Percentiles rank a stretch among this genome's conserved stretches.
phyloP scores from a whole-genome alignment of 371 early-diverging fungal genomes.

The Apophysomyces trapeziformis region DNA sequence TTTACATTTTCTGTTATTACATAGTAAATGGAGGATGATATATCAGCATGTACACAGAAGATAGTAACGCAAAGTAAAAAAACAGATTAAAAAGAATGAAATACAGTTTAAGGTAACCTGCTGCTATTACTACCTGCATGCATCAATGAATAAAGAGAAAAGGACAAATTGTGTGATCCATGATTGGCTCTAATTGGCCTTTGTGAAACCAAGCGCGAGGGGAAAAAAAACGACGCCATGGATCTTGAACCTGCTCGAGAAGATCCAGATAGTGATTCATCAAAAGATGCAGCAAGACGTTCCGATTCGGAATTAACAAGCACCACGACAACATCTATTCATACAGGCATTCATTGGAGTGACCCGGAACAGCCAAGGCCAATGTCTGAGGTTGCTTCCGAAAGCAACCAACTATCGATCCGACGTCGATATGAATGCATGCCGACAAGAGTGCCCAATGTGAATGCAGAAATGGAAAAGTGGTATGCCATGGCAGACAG shows the following conservation, averaged over 20 bases:
- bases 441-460: slow-evolving; percentile 26
- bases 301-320: slow-evolving; percentile 1
- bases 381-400: neutral
- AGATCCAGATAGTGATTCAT: slow-evolving; percentile 6
- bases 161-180: neutral
- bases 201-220: neutral
- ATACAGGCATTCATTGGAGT: neutral
- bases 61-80: no score
- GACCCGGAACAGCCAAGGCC: neutral
- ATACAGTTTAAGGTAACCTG: no score
- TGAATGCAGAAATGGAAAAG: slow-evolving; percentile 53
- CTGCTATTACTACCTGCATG: no score
- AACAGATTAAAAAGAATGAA: no score
- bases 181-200: neutral
- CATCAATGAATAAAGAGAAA: neutral
- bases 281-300: neutral
- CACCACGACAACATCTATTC: slow-evolving; percentile 5
- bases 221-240: neutral
- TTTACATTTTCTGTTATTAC: no score
- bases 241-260: slow-evolving; percentile 6
- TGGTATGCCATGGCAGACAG: slow-evolving; percentile 55
- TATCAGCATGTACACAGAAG: no score
- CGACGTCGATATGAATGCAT: slow-evolving; percentile 17
- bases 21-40: no score
- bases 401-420: slow-evolving; percentile 2